Conservation (phyloP, 2,329 filamentous ascomycete genomes). For the Dryadomyces quercivorus region DNA sequence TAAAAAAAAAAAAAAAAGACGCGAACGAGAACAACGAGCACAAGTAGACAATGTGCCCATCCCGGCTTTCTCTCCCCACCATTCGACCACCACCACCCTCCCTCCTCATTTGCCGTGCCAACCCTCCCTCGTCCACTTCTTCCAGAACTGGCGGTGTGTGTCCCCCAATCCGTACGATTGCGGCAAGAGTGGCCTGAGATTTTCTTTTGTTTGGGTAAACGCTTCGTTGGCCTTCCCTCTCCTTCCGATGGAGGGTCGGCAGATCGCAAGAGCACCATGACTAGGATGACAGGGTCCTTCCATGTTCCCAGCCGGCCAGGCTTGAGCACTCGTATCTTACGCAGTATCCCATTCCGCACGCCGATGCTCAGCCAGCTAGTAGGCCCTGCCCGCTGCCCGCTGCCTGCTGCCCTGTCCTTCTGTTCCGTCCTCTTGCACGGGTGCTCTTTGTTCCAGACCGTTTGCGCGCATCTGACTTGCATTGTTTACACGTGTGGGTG, state of each 20-base stretch:
- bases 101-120: too few relatives aligned
- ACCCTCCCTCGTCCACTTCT: not conserved
- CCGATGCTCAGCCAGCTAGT: not conserved
- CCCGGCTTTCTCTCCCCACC: too few relatives aligned
- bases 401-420: not conserved
- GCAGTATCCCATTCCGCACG: too few relatives aligned
- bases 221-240: not conserved
- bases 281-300: too few relatives aligned
- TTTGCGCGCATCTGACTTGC: not conserved
- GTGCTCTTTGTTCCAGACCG: not conserved
- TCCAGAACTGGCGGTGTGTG: not conserved
- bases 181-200: not conserved
- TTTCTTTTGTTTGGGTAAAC: not conserved
- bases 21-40: too few relatives aligned
- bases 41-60: too few relatives aligned
- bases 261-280: not conserved
- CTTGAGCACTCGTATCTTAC: too few relatives aligned
- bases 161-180: not conserved
- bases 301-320: too few relatives aligned
- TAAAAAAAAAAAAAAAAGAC: too few relatives aligned
- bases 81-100: too few relatives aligned
- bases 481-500: not conserved
- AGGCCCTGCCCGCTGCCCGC: not conserved
- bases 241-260: not conserved
- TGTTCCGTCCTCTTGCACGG: not conserved